Evolutionary conservation across 1,284 basidiomycete genomes (phyloP).

Genomic region (Melampsora americana): DNA sequence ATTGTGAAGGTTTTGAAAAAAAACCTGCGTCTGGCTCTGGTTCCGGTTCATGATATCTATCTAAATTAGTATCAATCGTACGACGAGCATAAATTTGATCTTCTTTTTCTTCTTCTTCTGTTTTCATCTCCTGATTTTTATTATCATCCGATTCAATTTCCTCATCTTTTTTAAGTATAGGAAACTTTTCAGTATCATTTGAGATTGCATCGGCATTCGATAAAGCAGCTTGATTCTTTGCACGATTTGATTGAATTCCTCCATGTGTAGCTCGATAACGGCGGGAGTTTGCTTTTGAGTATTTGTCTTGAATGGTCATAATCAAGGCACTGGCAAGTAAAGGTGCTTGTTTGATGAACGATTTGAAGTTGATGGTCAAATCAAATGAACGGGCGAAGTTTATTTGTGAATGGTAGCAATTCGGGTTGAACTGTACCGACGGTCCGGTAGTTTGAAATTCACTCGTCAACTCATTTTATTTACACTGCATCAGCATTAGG

Average conservation of each 20-base stretch:
- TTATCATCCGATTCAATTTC: not conserved
- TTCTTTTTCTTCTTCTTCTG: not conserved
- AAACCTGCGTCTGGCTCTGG: constrained; percentile 35
- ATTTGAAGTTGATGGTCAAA: no score
- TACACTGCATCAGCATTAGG: no score
- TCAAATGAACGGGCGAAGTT: no score
- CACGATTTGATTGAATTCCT: constrained; percentile 32
- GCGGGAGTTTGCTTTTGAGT: constrained; percentile 31
- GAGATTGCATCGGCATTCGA: not conserved
- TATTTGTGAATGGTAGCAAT: no score
- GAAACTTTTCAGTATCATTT: not conserved
- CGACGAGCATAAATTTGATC: constrained; percentile 5
- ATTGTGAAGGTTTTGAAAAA: not conserved
- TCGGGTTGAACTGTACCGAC: no score
- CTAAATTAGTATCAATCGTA: constrained; percentile 5
- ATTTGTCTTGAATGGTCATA: constrained; percentile 41
- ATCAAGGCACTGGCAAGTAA: no score
- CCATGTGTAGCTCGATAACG: constrained; percentile 36
- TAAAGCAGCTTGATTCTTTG: constrained; percentile 7
- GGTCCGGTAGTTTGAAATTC: no score
- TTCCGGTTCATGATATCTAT: constrained; percentile 43
- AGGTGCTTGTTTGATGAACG: no score
- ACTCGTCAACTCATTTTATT: no score
- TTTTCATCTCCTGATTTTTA: not conserved
- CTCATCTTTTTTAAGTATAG: not conserved